Evolutionary conservation across 2,329 filamentous ascomycete genomes (phyloP).

Genomic region (Daldinia sp.): DNA sequence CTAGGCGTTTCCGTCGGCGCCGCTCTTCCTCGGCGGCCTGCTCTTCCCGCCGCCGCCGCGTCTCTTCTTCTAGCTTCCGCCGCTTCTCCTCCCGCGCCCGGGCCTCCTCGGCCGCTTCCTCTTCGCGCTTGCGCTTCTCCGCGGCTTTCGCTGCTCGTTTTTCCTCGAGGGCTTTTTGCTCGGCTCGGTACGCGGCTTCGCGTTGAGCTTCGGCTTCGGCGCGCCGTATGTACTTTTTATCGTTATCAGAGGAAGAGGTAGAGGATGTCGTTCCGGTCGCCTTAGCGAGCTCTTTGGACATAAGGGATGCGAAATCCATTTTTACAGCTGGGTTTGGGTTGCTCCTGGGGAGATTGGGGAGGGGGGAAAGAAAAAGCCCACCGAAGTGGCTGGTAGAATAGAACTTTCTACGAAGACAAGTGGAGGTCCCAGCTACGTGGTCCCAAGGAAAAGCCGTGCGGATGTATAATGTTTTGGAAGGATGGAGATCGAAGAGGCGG

Average conservation of each 20-base stretch:
- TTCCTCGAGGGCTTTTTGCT: slow-evolving; percentile 79
- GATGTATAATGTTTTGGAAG: background rate
- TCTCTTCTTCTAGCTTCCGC: slow-evolving; percentile 83
- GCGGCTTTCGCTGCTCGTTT: slow-evolving; percentile 76
- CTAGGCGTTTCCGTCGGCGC: slow-evolving; percentile 78
- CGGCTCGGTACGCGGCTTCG: slow-evolving; percentile 81
- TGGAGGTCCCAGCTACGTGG: slow-evolving; percentile 13
- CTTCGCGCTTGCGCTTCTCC: slow-evolving; percentile 89
- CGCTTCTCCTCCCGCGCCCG: slow-evolving; percentile 84
- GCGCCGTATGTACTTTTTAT: slow-evolving; percentile 85
- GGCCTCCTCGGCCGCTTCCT: slow-evolving; percentile 80
- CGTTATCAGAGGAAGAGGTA: slow-evolving; percentile 46
- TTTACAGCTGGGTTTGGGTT: background rate
- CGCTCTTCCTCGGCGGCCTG: slow-evolving; percentile 80
- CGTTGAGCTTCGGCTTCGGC: slow-evolving; percentile 88
- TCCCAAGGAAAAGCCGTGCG: slow-evolving; percentile 3
- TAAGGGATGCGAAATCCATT: slow-evolving; percentile 97
- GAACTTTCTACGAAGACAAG: background rate
- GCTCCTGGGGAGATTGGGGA: slow-evolving; percentile 5
- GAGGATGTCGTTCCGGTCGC: slow-evolving; percentile 77
- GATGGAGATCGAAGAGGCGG: slow-evolving; percentile 3
- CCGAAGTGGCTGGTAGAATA: slow-evolving; percentile 3
- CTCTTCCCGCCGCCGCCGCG: slow-evolving; percentile 74
- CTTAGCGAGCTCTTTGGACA: slow-evolving; percentile 93
- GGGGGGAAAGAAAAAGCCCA: background rate